Percentiles rank a stretch among this genome's conserved stretches.
Evolutionary conservation across 1,284 basidiomycete genomes (phyloP).

Genomic region (Hemileia vastatrix): DNA sequence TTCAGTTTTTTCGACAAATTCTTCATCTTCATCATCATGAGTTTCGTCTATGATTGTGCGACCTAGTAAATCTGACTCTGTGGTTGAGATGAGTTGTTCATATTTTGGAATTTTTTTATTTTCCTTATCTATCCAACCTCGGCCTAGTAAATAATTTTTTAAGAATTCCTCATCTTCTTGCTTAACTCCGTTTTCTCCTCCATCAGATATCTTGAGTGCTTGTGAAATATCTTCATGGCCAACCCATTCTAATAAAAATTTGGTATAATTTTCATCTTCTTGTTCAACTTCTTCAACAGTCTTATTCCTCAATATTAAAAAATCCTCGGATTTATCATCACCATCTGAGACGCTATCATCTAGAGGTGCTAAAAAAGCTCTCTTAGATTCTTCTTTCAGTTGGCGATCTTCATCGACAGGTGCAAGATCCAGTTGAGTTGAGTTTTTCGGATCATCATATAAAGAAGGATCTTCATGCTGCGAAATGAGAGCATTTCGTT

Average conservation of each 20-base stretch:
- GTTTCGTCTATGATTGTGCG: slow-evolving; percentile 38
- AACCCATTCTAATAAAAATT: slow-evolving; percentile 70
- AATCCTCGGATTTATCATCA: slow-evolving; percentile 52
- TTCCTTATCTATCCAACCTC: slow-evolving; percentile 78
- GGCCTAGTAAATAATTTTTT: slow-evolving; percentile 65
- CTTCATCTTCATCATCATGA: slow-evolving; percentile 39
- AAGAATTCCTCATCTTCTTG: slow-evolving; percentile 60
- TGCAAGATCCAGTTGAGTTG: slow-evolving; percentile 48
- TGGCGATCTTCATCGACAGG: slow-evolving; percentile 67
- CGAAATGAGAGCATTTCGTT: slow-evolving; percentile 46
- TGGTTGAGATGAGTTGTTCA: slow-evolving; percentile 35
- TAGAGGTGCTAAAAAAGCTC: slow-evolving; percentile 60
- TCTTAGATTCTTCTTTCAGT: slow-evolving; percentile 70
- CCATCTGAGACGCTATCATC: slow-evolving; percentile 48
- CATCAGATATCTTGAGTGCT: slow-evolving; percentile 23
- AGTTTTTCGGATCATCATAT: slow-evolving; percentile 21
- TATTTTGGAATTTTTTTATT: slow-evolving; percentile 35
- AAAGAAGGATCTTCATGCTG: slow-evolving; percentile 25
- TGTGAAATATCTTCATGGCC: slow-evolving; percentile 57
- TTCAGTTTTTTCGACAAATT: slow-evolving; percentile 50
- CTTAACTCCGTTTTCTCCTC: slow-evolving; percentile 25
- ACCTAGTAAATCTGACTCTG: slow-evolving; percentile 56
- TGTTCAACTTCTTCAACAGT: slow-evolving; percentile 63
- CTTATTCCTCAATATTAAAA: slow-evolving; percentile 61
- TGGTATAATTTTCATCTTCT: slow-evolving; percentile 69